These are phyloP conservation scores for Aureobasidium sp. DNA, from an alignment of 2,329 filamentous ascomycete species.

Conservation along the genomic window DNA sequence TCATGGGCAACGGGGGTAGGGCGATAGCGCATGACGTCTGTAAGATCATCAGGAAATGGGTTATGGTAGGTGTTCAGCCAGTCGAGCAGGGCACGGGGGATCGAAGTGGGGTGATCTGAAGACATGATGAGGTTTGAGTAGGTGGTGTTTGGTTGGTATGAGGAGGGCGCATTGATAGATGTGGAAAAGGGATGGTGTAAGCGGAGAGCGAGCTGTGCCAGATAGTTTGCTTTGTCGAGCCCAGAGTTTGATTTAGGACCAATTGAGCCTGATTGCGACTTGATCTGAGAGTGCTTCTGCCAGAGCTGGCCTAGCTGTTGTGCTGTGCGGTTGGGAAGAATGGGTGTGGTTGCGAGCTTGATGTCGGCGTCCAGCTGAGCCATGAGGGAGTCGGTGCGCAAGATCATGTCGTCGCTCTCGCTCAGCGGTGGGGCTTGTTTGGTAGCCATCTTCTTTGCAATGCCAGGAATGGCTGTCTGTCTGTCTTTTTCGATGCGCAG, in stretches of 20 bases:
- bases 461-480: constrained; percentile 45
- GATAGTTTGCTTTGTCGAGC: constrained; percentile 65
- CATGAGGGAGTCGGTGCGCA: constrained; percentile 67
- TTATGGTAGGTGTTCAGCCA: constrained; percentile 76
- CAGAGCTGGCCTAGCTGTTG: constrained; percentile 24
- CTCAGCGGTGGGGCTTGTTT: constrained; percentile 49
- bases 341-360: constrained; percentile 25
- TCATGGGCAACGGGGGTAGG: constrained; percentile 69
- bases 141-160: constrained; percentile 17
- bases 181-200: constrained; percentile 62
- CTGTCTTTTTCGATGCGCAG: constrained; percentile 10
- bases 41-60: constrained; percentile 58
- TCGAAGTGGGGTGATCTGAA: constrained; percentile 33
- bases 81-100: constrained; percentile 71
- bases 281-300: constrained; percentile 19
- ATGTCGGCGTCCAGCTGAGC: constrained; percentile 29
- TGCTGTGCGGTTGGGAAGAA: constrained; percentile 24
- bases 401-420: constrained; percentile 64
- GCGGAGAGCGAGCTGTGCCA: constrained; percentile 69
- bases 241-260: constrained; percentile 47
- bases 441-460: constrained; percentile 63
- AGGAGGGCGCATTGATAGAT: constrained; percentile 22
- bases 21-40: constrained; percentile 53
- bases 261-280: constrained; percentile 25
- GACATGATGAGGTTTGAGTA: constrained; percentile 11